Evolutionary conservation across 495 filamentous ascomycete genomes (phyloP).

Genomic region (Mytilinidion resinicola): DNA sequence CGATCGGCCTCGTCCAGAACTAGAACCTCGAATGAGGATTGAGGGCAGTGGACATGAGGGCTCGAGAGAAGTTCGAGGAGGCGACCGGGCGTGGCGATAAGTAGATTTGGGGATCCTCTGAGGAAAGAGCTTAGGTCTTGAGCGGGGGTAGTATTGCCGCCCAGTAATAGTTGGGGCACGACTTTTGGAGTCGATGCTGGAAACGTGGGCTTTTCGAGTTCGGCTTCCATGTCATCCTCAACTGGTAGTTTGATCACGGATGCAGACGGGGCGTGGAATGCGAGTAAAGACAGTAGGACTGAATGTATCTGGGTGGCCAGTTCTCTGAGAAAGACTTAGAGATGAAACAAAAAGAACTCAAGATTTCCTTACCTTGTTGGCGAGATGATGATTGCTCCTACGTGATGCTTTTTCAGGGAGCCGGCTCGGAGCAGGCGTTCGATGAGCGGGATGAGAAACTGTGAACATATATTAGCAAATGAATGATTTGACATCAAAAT

Average conservation of each 20-base stretch:
- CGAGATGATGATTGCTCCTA: slow-evolving; percentile 83
- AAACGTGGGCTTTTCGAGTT: slow-evolving; percentile 43
- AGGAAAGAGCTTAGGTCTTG: slow-evolving; percentile 82
- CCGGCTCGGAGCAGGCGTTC: slow-evolving; percentile 77
- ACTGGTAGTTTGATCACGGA: slow-evolving; percentile 47
- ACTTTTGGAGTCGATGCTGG: slow-evolving; percentile 50
- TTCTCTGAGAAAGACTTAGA: slow-evolving; percentile 47
- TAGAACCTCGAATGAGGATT: slow-evolving; percentile 81
- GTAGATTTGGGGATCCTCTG: slow-evolving; percentile 70
- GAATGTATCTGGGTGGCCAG: slow-evolving; percentile 84
- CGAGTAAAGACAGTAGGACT: slow-evolving; percentile 68
- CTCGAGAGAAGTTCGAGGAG: slow-evolving; percentile 82
- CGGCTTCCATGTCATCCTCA: slow-evolving; percentile 41
- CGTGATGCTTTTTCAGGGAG: slow-evolving; percentile 77
- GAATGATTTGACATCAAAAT: neutral
- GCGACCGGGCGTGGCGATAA: slow-evolving; percentile 84
- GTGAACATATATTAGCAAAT: neutral
- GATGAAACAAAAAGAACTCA: neutral
- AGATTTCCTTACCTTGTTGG: slow-evolving; percentile 57
- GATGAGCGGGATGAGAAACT: slow-evolving; percentile 78
- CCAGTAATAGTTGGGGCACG: slow-evolving; percentile 82
- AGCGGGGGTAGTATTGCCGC: slow-evolving; percentile 71
- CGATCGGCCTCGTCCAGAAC: slow-evolving; percentile 94
- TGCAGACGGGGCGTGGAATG: slow-evolving; percentile 75
- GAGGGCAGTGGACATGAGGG: slow-evolving; percentile 82